These are phyloP conservation scores for Aspergillus brunneoviolaceus DNA, from an alignment of 2,329 filamentous ascomycete species.

Conservation along the genomic window DNA sequence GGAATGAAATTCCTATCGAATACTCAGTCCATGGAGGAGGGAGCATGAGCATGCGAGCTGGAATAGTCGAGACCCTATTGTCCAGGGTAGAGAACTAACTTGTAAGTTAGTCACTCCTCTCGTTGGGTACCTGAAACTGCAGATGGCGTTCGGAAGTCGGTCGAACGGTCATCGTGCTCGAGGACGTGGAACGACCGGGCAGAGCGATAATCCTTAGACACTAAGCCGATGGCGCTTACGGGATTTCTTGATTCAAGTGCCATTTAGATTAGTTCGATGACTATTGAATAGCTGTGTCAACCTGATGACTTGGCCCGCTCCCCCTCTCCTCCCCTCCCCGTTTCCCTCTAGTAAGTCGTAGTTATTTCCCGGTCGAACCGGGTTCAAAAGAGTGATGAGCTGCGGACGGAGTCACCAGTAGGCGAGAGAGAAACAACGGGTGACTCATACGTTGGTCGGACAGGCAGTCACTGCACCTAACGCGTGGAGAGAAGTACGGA, in stretches of 20 bases:
- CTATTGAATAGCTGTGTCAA: constrained; percentile 1
- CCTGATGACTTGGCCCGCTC: constrained; percentile 14
- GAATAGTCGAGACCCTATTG: background rate
- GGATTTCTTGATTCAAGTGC: background rate
- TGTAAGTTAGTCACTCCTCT: background rate
- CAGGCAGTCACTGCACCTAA: background rate
- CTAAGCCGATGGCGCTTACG: constrained; percentile 1
- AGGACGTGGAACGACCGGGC: background rate
- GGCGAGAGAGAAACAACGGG: background rate
- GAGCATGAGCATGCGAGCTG: background rate
- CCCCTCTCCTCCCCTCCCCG: background rate
- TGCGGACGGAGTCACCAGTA: constrained; percentile 4
- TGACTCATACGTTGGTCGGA: background rate
- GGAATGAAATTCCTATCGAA: background rate
- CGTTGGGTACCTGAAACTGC: constrained; percentile 23
- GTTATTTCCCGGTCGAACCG: constrained; percentile 3
- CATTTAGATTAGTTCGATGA: background rate
- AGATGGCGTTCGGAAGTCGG: constrained; percentile 8
- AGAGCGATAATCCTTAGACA: background rate
- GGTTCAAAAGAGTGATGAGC: background rate
- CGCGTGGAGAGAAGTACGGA: too few species aligned
- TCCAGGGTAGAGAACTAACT: background rate
- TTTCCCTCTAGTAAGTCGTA: too few species aligned
- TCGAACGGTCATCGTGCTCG: constrained; percentile 1
- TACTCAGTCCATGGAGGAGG: background rate